Evolutionary conservation across 2,329 filamentous ascomycete genomes (phyloP).

Genomic region (Nothopassalora personata): DNA sequence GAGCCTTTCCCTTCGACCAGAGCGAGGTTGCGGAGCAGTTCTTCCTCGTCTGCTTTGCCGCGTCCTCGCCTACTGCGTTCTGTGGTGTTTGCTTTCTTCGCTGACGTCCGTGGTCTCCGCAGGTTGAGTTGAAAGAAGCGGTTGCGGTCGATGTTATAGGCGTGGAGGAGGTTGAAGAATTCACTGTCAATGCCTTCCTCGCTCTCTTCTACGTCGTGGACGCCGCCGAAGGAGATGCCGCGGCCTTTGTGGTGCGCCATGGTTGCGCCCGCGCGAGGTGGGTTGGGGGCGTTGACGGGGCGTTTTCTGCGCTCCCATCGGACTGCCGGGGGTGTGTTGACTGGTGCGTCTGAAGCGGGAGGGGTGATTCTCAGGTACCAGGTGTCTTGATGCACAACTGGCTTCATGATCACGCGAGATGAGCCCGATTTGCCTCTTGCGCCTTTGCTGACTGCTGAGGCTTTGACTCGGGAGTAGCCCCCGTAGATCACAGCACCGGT

Average conservation of each 20-base stretch:
- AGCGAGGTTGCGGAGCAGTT: slow-evolving; percentile 78
- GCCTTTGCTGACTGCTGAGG: slow-evolving; percentile 52
- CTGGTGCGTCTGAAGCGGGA: slow-evolving; percentile 60
- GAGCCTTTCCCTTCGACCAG: slow-evolving; percentile 72
- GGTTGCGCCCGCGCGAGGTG: slow-evolving; percentile 77
- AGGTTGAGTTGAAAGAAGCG: slow-evolving; percentile 82
- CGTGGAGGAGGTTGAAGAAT: slow-evolving; percentile 88
- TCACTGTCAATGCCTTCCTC: slow-evolving; percentile 89
- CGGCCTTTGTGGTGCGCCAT: slow-evolving; percentile 93
- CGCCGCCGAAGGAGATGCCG: slow-evolving; percentile 88
- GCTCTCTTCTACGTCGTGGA: slow-evolving; percentile 53
- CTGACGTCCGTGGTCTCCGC: slow-evolving; percentile 59
- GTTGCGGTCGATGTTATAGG: slow-evolving; percentile 94
- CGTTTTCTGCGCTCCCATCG: slow-evolving; percentile 92
- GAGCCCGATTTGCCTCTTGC: slow-evolving; percentile 44
- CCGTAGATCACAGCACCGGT: slow-evolving; percentile 85
- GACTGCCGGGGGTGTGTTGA: slow-evolving; percentile 63
- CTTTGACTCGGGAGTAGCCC: slow-evolving; percentile 88
- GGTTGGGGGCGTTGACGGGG: slow-evolving; percentile 81
- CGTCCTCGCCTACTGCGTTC: slow-evolving; percentile 63
- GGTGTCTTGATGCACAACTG: slow-evolving; percentile 88
- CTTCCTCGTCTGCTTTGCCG: slow-evolving; percentile 85
- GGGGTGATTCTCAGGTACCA: slow-evolving; percentile 82
- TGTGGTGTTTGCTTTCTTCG: slow-evolving; percentile 46
- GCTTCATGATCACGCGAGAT: slow-evolving; percentile 70